Conservation (phyloP, 1,284 basidiomycete genomes). For the Ceratorhiza oryzae-sativae region DNA sequence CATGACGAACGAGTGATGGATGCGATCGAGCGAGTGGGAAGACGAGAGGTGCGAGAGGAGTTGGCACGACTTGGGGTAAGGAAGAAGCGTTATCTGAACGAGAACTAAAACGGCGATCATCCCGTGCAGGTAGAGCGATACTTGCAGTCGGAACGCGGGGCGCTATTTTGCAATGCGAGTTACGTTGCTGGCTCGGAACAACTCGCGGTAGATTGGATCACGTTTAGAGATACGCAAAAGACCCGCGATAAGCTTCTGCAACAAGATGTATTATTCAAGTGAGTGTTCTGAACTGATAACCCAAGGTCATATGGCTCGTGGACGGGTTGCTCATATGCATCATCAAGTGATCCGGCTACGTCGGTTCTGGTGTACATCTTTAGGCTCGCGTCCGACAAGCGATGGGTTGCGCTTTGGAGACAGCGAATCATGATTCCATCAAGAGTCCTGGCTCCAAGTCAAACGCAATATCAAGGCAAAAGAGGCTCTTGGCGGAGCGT, state of each 20-base stretch:
- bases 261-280: conserved; percentile 26
- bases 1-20: neutral
- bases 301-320: neutral
- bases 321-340: neutral
- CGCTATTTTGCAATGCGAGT: conserved; percentile 26
- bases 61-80: conserved; percentile 11
- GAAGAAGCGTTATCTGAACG: neutral
- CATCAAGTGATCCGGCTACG: conserved; percentile 8
- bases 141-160: conserved; percentile 11
- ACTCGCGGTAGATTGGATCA: conserved; percentile 29
- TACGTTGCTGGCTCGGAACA: neutral
- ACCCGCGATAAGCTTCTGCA: conserved; percentile 25
- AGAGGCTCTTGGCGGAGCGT: neutral
- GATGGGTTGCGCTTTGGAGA: conserved; percentile 16
- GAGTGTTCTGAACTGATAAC: neutral
- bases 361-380: conserved; percentile 26
- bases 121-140: conserved; percentile 2
- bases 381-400: neutral
- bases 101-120: neutral
- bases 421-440: neutral
- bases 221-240: conserved; percentile 32
- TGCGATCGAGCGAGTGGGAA: neutral
- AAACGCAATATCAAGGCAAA: conserved; percentile 12
- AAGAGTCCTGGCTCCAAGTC: neutral
- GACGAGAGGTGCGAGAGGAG: conserved; percentile 4